Conservation (phyloP, 345 rosid species). For the Eucalyptus microcorys region DNA sequence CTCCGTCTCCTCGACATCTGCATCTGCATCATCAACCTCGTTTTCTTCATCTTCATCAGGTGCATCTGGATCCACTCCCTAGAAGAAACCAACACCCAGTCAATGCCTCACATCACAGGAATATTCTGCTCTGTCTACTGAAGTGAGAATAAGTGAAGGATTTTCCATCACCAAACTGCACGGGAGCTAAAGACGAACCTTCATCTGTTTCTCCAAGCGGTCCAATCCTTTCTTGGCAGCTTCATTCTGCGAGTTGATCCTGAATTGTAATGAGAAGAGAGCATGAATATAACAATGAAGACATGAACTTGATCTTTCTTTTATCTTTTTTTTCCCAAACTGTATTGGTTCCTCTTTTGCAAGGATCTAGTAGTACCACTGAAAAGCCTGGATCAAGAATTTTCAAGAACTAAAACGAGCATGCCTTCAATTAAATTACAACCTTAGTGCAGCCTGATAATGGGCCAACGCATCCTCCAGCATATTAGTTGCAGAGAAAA, state of each 20-base stretch:
- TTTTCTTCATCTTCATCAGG: conserved; percentile 95
- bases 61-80: conserved; percentile 99
- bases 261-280: conserved; percentile 8
- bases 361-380: neutral
- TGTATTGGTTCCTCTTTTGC: neutral
- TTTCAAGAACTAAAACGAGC: neutral
- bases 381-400: neutral
- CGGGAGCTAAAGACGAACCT: conserved; percentile 32
- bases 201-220: conserved; percentile 95
- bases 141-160: neutral
- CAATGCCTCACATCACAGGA: neutral
- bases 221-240: conserved; percentile 98
- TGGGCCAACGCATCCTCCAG: conserved; percentile 82
- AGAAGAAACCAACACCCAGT: neutral
- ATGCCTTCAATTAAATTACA: neutral
- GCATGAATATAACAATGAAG: neutral
- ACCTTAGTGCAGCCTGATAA: conserved; percentile 93
- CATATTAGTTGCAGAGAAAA: conserved; percentile 78
- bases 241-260: conserved; percentile 82
- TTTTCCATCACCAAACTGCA: neutral
- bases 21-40: conserved; percentile 93
- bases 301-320: neutral
- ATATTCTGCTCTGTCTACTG: neutral
- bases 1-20: conserved; percentile 85
- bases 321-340: neutral